A percentile compares a stretch with the other conserved stretches of the same genome.
Evolutionary conservation across 2,329 filamentous ascomycete species (phyloP).

Genomic region (Emmonsia crescens): DNA sequence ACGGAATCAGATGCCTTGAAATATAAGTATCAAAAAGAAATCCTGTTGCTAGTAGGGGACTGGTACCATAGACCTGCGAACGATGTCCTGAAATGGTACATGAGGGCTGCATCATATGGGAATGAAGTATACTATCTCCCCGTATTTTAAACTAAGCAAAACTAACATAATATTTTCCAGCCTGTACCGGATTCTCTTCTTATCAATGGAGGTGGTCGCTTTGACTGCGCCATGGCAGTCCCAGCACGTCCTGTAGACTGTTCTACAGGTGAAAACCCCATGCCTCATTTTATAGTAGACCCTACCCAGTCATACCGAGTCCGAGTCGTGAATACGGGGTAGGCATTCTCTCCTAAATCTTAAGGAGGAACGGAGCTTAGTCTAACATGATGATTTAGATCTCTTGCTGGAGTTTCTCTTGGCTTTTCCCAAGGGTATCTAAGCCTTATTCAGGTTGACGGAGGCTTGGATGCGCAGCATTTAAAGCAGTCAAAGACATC

Average conservation of each 20-base stretch:
- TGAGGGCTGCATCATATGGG: slow-evolving; percentile 33
- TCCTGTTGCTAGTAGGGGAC: slow-evolving; percentile 39
- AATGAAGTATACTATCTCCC: slow-evolving; percentile 25
- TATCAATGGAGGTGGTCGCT: slow-evolving; percentile 38
- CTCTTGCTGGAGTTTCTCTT: slow-evolving; percentile 32
- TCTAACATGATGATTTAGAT: slow-evolving; percentile 15
- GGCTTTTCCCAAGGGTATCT: slow-evolving; percentile 22
- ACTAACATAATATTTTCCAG: slow-evolving; percentile 17
- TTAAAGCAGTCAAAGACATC: slow-evolving; percentile 4
- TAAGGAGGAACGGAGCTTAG: background rate
- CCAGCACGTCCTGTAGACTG: slow-evolving; percentile 39
- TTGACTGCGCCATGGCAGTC: slow-evolving; percentile 37
- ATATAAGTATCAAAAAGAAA: slow-evolving; percentile 29
- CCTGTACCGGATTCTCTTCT: slow-evolving; percentile 40
- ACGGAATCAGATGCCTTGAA: slow-evolving; percentile 7
- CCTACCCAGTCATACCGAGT: slow-evolving; percentile 23
- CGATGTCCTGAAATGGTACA: slow-evolving; percentile 36
- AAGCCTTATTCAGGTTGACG: slow-evolving; percentile 33
- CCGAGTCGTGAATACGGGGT: slow-evolving; percentile 38
- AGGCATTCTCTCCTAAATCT: background rate
- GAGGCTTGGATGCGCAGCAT: slow-evolving; percentile 25
- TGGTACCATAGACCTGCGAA: slow-evolving; percentile 38
- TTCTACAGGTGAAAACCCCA: slow-evolving; percentile 15
- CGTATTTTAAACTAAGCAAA: background rate
- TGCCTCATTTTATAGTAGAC: slow-evolving; percentile 20